phyloP scores from a whole-genome alignment of 2,329 filamentous ascomycete genomes.

The Orbilia javanica region DNA sequence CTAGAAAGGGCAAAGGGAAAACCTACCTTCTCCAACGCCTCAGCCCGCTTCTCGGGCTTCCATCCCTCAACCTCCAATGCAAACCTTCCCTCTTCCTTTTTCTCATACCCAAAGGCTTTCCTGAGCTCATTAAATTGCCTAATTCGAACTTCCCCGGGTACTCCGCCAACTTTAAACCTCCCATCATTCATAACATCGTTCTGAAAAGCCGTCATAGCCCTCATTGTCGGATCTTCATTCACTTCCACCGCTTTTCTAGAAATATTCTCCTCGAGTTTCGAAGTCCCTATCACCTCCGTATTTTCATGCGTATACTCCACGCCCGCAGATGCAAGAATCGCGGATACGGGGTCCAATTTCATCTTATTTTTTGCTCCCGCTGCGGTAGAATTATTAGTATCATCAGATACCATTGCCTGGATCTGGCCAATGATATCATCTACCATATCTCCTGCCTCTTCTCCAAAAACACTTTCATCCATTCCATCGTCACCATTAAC shows the following conservation, averaged over 20 bases:
- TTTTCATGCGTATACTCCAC: conserved; percentile 98
- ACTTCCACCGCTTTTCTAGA: conserved; percentile 79
- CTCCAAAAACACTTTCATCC: conserved; percentile 24
- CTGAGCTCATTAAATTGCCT: conserved; percentile 95
- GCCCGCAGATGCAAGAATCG: conserved; percentile 86
- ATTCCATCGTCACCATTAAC: conserved; percentile 74
- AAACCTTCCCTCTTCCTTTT: conserved; percentile 77
- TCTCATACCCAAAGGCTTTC: conserved; percentile 77
- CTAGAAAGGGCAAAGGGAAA: neutral
- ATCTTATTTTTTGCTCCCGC: neutral
- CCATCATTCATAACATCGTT: conserved; percentile 60
- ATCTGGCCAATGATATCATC: conserved; percentile 54
- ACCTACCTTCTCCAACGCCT: conserved; percentile 52
- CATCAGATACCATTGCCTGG: conserved; percentile 50
- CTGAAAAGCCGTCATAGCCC: conserved; percentile 59
- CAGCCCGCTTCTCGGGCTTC: conserved; percentile 80
- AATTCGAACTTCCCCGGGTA: conserved; percentile 77
- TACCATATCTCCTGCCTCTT: conserved; percentile 3
- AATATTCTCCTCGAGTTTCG: conserved; percentile 88
- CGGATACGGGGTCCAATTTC: conserved; percentile 80
- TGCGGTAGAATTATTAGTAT: neutral
- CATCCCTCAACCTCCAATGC: conserved; percentile 89
- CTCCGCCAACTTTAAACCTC: conserved; percentile 65
- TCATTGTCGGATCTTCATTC: conserved; percentile 67
- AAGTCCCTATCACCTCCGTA: conserved; percentile 90